Evolutionary conservation across 352 stramenopile species (phyloP), one percentile per base, ranked within the genome.

Genomic region (Phytophthora pistaciae): DNA sequence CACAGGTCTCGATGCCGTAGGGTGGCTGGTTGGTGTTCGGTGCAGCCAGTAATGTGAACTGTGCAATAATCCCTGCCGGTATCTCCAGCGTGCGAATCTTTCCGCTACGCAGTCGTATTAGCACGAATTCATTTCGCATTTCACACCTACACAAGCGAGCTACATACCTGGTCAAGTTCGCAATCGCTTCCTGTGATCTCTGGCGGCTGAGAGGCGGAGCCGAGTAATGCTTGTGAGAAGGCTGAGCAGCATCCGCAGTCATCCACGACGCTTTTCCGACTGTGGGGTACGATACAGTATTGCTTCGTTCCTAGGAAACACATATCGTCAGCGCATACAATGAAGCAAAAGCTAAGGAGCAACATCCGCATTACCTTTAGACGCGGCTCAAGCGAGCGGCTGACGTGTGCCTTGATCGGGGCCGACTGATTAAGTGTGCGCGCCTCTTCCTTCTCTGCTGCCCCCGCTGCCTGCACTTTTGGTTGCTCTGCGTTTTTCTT

Each of bases 1-100:
- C 92, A 68, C 92, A 98, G 4, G 92, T 97, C 68, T 98, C 92
- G 49, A 98, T 95, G 11, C 92, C 92, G 50, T 97, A 85, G 20
- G 88, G 90, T 25, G 66, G 75, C 53, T 68, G 68, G 29, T 85
- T 85, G 6, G 90, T 97, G 68, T 97, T 97, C 13, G 85, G 79
- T 7, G 84, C 79, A n/a, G 91, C 89, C 46, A 97, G 80, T 11
- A 79, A 62, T 11, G 86, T 93, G 57, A 97, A 97, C 66, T 94
- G 74, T 18, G 72, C 70, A 9, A 96, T 89, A 27, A 97, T 77
- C 6, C 66, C 79, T 23, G 78, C 83, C 18, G 91, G 90, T 29
- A 97, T 91, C 62, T 92, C 83, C 18, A 95, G 70, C 5, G 60
- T 79, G 1, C 88, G 85, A 49, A 89, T 84, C 27, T 83, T 91